Conservation (phyloP, 83 land plant species). For the Picea abies region DNA sequence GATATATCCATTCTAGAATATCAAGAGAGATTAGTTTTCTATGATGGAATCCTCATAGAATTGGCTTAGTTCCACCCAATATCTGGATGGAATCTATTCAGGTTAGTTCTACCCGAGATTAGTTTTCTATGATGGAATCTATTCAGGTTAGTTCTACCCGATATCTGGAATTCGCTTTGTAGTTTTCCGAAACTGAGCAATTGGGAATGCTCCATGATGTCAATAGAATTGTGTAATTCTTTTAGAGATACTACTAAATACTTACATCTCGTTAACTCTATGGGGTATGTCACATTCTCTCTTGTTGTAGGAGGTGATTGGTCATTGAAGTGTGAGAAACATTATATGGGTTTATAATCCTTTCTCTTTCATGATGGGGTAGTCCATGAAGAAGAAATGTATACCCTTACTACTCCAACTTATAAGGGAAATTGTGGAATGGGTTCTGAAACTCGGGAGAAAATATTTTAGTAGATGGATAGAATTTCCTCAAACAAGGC, state of each 20-base stretch:
- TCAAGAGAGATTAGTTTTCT: too few species aligned
- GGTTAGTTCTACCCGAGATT: background rate
- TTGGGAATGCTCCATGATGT: background rate
- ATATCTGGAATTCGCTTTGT: background rate
- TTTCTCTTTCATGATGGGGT: slow-evolving; percentile 25
- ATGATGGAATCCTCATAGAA: too few species aligned
- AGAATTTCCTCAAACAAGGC: slow-evolving; percentile 11
- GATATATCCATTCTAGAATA: too few species aligned
- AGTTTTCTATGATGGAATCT: too few species aligned
- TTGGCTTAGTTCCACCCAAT: background rate
- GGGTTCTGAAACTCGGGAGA: background rate
- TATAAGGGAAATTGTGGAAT: slow-evolving; percentile 33
- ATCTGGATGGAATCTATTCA: background rate
- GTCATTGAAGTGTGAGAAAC: background rate
- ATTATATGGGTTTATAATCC: slow-evolving; percentile 56
- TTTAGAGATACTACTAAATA: background rate
- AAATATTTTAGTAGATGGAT: slow-evolving; percentile 7
- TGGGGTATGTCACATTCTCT: slow-evolving; percentile 37
- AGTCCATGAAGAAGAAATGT: slow-evolving; percentile 18
- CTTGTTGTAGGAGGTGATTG: slow-evolving; percentile 27
- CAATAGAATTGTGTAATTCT: background rate
- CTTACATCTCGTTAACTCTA: background rate
- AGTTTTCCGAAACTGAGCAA: background rate
- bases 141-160: background rate
- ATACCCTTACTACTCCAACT: slow-evolving; percentile 44